phyloP scores from a whole-genome alignment of 768 basidiomycete genomes.

The Lentinula aciculospora region DNA sequence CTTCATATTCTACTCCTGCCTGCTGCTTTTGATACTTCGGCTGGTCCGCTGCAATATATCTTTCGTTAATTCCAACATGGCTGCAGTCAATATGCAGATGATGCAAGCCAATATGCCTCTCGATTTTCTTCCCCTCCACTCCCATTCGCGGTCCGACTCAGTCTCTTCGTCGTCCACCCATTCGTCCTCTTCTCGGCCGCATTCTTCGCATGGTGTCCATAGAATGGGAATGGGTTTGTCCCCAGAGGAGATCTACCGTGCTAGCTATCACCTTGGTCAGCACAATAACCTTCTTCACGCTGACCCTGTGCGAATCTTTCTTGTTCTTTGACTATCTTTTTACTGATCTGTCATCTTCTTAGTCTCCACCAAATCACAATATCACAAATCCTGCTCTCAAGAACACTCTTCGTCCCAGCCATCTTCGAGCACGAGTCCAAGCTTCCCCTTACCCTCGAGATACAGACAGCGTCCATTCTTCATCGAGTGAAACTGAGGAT shows the following conservation, averaged over 20 bases:
- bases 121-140: slow-evolving; percentile 61
- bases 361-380: slow-evolving; percentile 74
- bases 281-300: slow-evolving; percentile 38
- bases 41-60: slow-evolving; percentile 48
- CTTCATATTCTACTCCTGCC: slow-evolving; percentile 18
- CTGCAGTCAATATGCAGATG: slow-evolving; percentile 71
- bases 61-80: slow-evolving; percentile 38
- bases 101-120: slow-evolving; percentile 62
- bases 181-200: slow-evolving; percentile 69
- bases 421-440: slow-evolving; percentile 69
- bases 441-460: slow-evolving; percentile 86
- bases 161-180: slow-evolving; percentile 72
- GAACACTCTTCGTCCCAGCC: slow-evolving; percentile 67
- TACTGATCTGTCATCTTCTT: slow-evolving; percentile 24
- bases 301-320: slow-evolving; percentile 36
- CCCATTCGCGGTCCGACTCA: slow-evolving; percentile 75
- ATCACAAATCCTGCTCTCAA: slow-evolving; percentile 73
- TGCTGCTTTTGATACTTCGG: slow-evolving; percentile 32
- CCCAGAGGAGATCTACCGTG: slow-evolving; percentile 67
- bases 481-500: slow-evolving; percentile 87
- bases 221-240: slow-evolving; percentile 48
- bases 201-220: slow-evolving; percentile 65
- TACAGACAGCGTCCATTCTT: slow-evolving; percentile 81
- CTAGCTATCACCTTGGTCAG: slow-evolving; percentile 49
- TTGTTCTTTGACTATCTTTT: slow-evolving; percentile 10